Evolutionary conservation across 306 rosid genomes (phyloP).

Genomic region (Luffa acutangula): DNA sequence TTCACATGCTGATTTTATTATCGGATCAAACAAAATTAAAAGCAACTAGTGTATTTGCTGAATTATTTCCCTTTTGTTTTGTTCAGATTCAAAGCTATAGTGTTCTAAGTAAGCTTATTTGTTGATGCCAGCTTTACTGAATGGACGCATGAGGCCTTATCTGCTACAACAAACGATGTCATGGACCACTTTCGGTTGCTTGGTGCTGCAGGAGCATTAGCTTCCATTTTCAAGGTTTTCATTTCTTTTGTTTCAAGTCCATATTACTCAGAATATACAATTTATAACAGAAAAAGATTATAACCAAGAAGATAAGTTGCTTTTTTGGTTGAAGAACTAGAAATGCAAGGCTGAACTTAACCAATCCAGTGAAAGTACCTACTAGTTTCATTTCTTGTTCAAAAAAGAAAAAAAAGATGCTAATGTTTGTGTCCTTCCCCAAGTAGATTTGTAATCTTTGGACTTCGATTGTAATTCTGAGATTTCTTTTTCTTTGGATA

Average conservation of each 20-base stretch:
- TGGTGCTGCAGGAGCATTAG: conserved; percentile 65
- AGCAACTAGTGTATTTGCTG: too few species aligned
- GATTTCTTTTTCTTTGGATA: not conserved
- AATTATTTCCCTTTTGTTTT: not conserved
- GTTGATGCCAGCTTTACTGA: conserved; percentile 60
- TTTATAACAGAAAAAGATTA: not conserved
- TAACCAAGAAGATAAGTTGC: not conserved
- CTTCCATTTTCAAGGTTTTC: conserved; percentile 83
- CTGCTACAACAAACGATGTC: conserved; percentile 45
- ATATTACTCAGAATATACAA: not conserved
- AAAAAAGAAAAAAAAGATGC: not conserved
- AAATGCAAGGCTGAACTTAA: not conserved
- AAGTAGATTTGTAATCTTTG: not conserved
- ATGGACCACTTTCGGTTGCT: conserved; percentile 71
- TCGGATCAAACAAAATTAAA: not conserved
- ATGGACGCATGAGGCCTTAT: conserved; percentile 77
- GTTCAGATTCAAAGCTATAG: conserved; percentile 1
- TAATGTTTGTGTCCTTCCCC: not conserved
- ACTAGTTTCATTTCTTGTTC: not conserved
- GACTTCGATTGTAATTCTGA: not conserved
- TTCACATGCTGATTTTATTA: not conserved
- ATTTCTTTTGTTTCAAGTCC: conserved; percentile 16
- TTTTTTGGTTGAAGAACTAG: not conserved
- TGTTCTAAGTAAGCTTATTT: conserved; percentile 19
- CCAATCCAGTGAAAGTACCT: not conserved